These are phyloP conservation scores for Solanum paucissectum DNA, from an alignment of 257 asterid genomes.

Conservation along the genomic window DNA sequence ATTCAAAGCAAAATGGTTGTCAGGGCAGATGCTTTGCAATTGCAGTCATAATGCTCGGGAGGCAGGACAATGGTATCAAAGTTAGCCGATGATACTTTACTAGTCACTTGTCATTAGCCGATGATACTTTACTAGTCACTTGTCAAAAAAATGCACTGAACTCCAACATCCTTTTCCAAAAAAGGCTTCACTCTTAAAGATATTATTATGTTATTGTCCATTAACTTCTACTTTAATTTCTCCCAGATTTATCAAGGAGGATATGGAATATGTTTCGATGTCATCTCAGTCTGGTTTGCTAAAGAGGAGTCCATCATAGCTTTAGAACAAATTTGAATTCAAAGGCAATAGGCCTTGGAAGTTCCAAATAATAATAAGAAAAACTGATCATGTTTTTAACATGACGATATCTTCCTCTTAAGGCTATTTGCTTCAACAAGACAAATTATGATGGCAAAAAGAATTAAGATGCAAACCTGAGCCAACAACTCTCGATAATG, in stretches of 20 bases:
- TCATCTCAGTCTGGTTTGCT: background rate
- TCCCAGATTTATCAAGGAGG: background rate
- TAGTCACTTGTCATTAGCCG: background rate
- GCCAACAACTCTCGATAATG: conserved; percentile 88
- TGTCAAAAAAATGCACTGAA: background rate
- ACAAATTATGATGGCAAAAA: background rate
- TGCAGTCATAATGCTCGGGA: background rate
- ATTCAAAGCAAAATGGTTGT: background rate
- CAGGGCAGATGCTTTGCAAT: background rate
- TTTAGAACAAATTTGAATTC: background rate
- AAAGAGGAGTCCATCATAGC: background rate
- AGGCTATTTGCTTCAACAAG: background rate
- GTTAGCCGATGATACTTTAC: background rate
- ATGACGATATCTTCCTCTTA: background rate
- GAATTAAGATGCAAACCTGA: conserved; percentile 32
- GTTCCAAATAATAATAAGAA: background rate
- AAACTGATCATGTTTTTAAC: background rate
- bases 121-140: background rate
- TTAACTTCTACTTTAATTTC: background rate
- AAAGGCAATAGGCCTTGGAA: background rate
- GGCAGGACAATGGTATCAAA: background rate
- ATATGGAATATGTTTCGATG: background rate
- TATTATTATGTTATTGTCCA: background rate
- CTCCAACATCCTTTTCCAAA: background rate
- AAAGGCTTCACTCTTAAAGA: background rate